phyloP scores from a whole-genome alignment of 2,329 filamentous ascomycete species.

The Macrophomina tecta region DNA sequence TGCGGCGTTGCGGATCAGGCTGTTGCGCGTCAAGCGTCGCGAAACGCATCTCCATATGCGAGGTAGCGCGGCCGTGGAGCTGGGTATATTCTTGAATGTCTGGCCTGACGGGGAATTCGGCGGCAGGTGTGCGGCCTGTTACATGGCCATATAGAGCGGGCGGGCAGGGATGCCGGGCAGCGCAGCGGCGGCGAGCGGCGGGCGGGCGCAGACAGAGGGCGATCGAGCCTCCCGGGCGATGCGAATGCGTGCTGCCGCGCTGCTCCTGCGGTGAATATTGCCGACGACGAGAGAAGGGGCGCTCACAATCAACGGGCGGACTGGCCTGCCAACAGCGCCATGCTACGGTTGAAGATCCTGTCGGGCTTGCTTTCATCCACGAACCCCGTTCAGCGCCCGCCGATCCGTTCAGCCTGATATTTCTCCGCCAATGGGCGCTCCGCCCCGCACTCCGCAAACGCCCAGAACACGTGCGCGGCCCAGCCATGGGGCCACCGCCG shows the following conservation, averaged over 20 bases:
- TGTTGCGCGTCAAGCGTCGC: slow-evolving; percentile 25
- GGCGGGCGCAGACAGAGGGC: slow-evolving; percentile 5
- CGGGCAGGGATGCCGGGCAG: slow-evolving; percentile 26
- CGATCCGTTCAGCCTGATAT: slow-evolving; percentile 26
- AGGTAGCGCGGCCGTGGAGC: slow-evolving; percentile 25
- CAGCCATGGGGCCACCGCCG: slow-evolving; percentile 1
- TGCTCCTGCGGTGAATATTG: slow-evolving; percentile 19
- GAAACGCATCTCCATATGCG: slow-evolving; percentile 27
- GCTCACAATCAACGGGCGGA: slow-evolving; percentile 22
- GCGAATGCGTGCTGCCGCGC: background rate
- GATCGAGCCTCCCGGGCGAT: slow-evolving; percentile 8
- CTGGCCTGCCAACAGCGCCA: slow-evolving; percentile 19
- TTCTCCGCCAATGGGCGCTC: slow-evolving; percentile 27
- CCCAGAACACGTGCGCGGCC: slow-evolving; percentile 13
- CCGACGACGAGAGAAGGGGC: slow-evolving; percentile 17
- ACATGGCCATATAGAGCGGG: slow-evolving; percentile 28
- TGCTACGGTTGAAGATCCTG: slow-evolving; percentile 27
- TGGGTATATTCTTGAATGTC: slow-evolving; percentile 25
- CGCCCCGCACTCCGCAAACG: slow-evolving; percentile 19
- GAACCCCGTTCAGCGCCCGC: slow-evolving; percentile 20
- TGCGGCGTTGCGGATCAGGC: slow-evolving; percentile 38
- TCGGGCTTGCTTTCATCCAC: slow-evolving; percentile 26
- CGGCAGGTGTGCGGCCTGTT: slow-evolving; percentile 20
- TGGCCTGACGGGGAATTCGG: slow-evolving; percentile 27
- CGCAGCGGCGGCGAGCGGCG: slow-evolving; percentile 19